Conservation (phyloP, 805 yeast genomes). For the Starmerella asiatica region DNA sequence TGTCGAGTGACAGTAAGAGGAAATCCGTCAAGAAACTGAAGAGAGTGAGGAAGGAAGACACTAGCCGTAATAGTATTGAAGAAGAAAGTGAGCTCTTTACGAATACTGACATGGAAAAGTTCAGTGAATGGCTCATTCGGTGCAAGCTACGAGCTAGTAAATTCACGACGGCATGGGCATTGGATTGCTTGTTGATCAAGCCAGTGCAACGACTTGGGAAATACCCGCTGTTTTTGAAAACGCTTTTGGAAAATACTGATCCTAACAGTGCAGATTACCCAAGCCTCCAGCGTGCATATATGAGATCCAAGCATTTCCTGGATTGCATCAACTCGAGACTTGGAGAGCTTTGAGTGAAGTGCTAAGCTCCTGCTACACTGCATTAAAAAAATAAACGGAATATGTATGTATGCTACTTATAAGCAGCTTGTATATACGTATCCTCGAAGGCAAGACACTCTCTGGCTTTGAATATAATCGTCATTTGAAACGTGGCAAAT, state of each 20-base stretch:
- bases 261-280: conserved; percentile 38
- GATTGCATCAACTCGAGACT: conserved; percentile 17
- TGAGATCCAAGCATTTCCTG: conserved; percentile 13
- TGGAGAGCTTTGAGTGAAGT: conserved; percentile 1
- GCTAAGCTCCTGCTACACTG: not conserved
- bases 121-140: conserved; percentile 26
- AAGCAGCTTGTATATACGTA: too few relatives aligned
- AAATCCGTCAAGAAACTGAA: not conserved
- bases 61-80: not conserved
- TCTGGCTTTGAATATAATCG: too few relatives aligned
- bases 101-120: not conserved
- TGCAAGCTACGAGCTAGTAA: conserved; percentile 23
- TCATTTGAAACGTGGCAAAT: too few relatives aligned
- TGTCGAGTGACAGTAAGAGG: not conserved
- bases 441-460: too few relatives aligned
- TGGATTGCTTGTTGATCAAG: conserved; percentile 31
- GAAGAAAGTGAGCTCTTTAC: not conserved
- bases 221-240: conserved; percentile 30
- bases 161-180: conserved; percentile 30
- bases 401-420: too few relatives aligned
- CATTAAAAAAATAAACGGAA: not conserved
- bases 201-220: conserved; percentile 36
- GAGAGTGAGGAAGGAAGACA: not conserved
- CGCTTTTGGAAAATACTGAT: conserved; percentile 25
- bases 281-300: conserved; percentile 17